Conservation (phyloP, 495 filamentous ascomycete species). For the Elasticomyces elasticus region DNA sequence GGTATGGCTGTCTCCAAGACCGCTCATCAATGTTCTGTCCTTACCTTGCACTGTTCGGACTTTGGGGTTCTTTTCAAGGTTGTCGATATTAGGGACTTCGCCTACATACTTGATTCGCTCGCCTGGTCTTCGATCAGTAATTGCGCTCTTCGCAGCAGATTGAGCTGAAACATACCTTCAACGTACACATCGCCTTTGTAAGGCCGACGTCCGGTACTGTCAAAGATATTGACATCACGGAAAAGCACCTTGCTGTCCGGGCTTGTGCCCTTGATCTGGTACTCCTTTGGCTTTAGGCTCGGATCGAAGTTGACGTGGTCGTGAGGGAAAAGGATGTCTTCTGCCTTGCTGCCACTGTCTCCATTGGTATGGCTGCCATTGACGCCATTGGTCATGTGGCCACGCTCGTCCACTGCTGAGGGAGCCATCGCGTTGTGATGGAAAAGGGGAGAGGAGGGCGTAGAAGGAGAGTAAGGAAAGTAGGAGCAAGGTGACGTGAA, state of each 20-base stretch:
- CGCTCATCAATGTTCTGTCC: conserved; percentile 40
- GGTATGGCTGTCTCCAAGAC: conserved; percentile 42
- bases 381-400: conserved; percentile 13
- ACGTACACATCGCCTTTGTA: conserved; percentile 44
- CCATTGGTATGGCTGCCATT: conserved; percentile 6
- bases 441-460: background rate
- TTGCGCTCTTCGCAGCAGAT: background rate
- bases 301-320: conserved; percentile 20
- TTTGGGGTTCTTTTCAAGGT: conserved; percentile 28
- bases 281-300: conserved; percentile 28
- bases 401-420: conserved; percentile 12
- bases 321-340: conserved; percentile 11
- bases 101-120: conserved; percentile 37
- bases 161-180: conserved; percentile 19
- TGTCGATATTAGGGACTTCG: conserved; percentile 30
- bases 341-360: conserved; percentile 1
- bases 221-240: conserved; percentile 41
- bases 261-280: conserved; percentile 32
- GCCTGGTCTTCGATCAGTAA: conserved; percentile 11
- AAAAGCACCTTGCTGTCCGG: conserved; percentile 36
- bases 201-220: conserved; percentile 38
- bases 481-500: background rate
- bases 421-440: conserved; percentile 11
- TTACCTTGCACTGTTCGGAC: conserved; percentile 34
- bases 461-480: background rate